Percentiles rank a stretch among this genome's conserved stretches.
These are phyloP conservation scores for Xylariaceae sp. DNA, from an alignment of 2,329 filamentous ascomycete genomes.

Conservation along the genomic window DNA sequence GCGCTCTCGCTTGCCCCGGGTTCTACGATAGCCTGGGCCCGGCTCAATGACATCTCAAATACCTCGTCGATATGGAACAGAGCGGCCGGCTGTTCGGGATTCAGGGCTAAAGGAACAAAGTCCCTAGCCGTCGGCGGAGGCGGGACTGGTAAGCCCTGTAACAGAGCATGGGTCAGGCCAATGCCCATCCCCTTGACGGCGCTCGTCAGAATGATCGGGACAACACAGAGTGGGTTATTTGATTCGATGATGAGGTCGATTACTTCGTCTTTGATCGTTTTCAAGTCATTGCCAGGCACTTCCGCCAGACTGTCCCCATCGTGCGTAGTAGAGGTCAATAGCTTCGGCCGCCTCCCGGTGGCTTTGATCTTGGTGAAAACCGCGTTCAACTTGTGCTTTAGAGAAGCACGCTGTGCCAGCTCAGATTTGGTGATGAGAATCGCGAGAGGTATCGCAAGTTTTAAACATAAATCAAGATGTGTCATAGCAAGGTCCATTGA, in stretches of 20 bases:
- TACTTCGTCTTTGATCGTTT: constrained; percentile 57
- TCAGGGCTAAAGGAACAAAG: constrained; percentile 56
- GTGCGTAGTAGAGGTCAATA: constrained; percentile 64
- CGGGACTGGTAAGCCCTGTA: constrained; percentile 75
- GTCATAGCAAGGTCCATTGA: constrained; percentile 75
- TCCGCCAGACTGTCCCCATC: constrained; percentile 54
- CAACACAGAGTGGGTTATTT: constrained; percentile 51
- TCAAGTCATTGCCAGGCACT: constrained; percentile 58
- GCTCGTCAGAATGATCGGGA: constrained; percentile 88
- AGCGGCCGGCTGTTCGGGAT: constrained; percentile 62
- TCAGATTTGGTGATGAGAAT: constrained; percentile 92
- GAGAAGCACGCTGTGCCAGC: constrained; percentile 71
- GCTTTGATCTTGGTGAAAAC: constrained; percentile 78
- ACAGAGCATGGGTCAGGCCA: constrained; percentile 76
- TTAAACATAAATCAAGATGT: constrained; percentile 83
- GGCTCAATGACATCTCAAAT: constrained; percentile 72
- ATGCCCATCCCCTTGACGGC: constrained; percentile 84
- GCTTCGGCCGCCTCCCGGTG: constrained; percentile 71
- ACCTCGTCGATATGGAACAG: constrained; percentile 92
- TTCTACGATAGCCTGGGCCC: constrained; percentile 47
- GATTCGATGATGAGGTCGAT: constrained; percentile 53
- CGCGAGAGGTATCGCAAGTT: constrained; percentile 74
- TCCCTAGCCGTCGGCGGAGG: constrained; percentile 55
- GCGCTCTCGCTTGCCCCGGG: constrained; percentile 34
- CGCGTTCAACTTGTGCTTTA: constrained; percentile 72